Evolutionary conservation across 306 rosid species (phyloP), one percentile per base, ranked within the genome.

Genomic region (Casuarina equisetifolia): DNA sequence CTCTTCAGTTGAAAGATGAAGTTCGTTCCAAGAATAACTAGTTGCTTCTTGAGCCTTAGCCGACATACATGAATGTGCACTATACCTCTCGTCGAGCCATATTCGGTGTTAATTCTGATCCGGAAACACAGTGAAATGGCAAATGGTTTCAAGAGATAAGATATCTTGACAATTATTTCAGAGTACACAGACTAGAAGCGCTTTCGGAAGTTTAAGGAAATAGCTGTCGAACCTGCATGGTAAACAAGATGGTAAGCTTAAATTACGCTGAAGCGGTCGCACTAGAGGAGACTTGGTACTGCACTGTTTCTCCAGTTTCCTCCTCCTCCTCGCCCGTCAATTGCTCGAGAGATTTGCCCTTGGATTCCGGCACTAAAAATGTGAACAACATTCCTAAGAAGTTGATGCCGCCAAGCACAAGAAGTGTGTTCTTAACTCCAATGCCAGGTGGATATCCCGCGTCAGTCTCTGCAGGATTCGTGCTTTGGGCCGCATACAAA

Each of bases 281-380:
- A 12, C 55, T 70, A 42, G 82, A 19, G 17, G 70, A 76, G 32
- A 66, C 69, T 8, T 13, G 72, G 3, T 2, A 15, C 51, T 74
- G 84, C 16, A 40, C 12, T 2, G 16, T 67, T 42, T 80, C 86
- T 3, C 16, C 74, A 4, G 43, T 69, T 5, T 81, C 92, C 0
- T 79, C 89, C 11, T 83, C 89, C 17, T 69, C 85, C 87, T 94
- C 97, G 16, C 97, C 97, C 49, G 90, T 85, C 91, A 92, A 72
- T 71, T 94, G 97, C 76, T 94, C 98, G 2, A 94, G 85, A 32
- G 98, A 92, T 72, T 70, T 94, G 6, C 97, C 98, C 69, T 92
- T 94, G 0, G 98, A 74, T 81, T 94, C 98, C 0, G 97, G 98
- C 46, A 94, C 97, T 74, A 92, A 79, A 10, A 94, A 72, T 8